Base-by-base conservation (phyloP, 2,329 filamentous ascomycete genomes). In the Aspergillus fijiensis region DNA sequence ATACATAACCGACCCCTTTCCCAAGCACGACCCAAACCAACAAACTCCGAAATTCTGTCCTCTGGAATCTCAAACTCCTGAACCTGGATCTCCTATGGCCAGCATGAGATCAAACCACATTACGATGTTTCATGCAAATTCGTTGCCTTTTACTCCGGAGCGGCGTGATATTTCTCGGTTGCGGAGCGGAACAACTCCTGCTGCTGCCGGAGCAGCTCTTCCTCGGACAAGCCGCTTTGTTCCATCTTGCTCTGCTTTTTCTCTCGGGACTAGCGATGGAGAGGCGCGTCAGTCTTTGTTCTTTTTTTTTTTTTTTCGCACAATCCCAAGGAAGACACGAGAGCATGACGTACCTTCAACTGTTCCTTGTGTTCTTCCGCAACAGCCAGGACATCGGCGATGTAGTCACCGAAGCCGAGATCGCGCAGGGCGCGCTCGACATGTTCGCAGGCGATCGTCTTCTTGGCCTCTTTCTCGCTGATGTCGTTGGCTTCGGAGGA, bases 401-500 rank as follows among this genome's bases (percentile, higher is more conserved):
- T 90, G 72, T 98, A 99, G 69, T 96, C 92, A 10, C 88, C 85
- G 75, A 98, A 99, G 1, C 94, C 95, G 21, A 99, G 85, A 70
- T 96, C 91, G 69, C 94, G 90, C 48, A 99, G 84, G 0, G 95
- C 95, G 72, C 94, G 94, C 72, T 94, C 96, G 70, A 99, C 96
- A 80, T 99, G 95, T 71, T 99, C 95, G 76, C 92, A 96, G 12
- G 94, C 94, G 69, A 99, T 99, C 4, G 95, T 99, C 84, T 99
- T 99, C 82, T 99, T 99, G 53, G 93, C 92, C 72, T 99, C 95
- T 77, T 96, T 96, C 76, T 99, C 95, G 12, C 93, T 96, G 65
- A 99, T 99, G 71, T 99, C 95, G 77, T 99, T 99, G 63, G 95
- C 95, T 80, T 99, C 94, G 51, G 92, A 96, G n/a, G 93, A 97